Base-by-base conservation (phyloP, 805 yeast genomes). In the Tetrapisispora taiwanensis region DNA sequence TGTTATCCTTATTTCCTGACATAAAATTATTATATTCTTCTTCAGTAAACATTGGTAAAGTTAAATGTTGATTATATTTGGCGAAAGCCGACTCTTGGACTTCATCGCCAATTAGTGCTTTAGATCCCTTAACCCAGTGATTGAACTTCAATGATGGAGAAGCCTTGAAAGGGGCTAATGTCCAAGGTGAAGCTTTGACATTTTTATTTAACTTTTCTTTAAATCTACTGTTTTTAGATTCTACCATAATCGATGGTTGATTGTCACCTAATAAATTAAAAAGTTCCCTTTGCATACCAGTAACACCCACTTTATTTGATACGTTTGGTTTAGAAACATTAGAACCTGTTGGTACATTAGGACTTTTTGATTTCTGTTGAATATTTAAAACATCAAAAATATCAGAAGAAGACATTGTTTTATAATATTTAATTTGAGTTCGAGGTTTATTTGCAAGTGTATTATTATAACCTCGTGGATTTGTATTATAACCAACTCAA, bases 71-170 rank as follows among this genome's bases (percentile, higher is more conserved):
- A 59, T 85, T 81, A 62, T 76, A 88, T 60, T 84, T 84, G 30
- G 82, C 84, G 66, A 83, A 92, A 37, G 74, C 66, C 55, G 80
- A 77, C 14, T 60, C 66, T 39, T 63, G 66, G 4, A 52, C 45
- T 43, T 58, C 63, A n/a, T 56, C 58, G 10, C 55, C 60, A 6
- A 55, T 33, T 13, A 48, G 52, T 54, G 72, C 79, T 39, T 70
- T 73, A 1, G 81, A 67, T 0, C 92, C 95, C 48, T 84, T 79
- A 2, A 80, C 89, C 97, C 98, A 92, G 63, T 92, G 97, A 46
- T 70, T 68, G 34, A 90, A 69, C 35, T 66, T 68, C 22, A 80
- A 77, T 5, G 66, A 65, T 0, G 79, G 72, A 7, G 65, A 65
- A 49, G 78, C 78, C 36, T 67, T 71, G 58, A 90, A 92, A 4